Evolutionary conservation across 1,139 yeast genomes (phyloP).

Genomic region (Blastobotrys serpentis): DNA sequence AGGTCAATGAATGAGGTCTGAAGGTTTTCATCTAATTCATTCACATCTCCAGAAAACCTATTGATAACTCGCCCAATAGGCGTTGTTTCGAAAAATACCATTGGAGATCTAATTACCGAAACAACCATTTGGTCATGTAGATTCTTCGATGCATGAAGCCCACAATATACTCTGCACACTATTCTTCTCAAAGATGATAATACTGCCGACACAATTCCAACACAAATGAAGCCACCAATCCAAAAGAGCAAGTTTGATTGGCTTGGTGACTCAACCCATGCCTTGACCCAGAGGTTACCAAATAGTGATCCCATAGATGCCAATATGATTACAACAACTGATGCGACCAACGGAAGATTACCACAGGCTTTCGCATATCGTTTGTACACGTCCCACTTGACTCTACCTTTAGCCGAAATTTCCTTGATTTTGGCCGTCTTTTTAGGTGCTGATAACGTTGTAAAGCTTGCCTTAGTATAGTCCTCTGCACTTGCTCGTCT

Average conservation of each 20-base stretch:
- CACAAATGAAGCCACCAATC: constrained; percentile 64
- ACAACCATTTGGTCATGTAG: constrained; percentile 79
- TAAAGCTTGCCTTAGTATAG: constrained; percentile 15
- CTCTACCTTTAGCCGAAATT: constrained; percentile 81
- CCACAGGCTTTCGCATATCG: constrained; percentile 87
- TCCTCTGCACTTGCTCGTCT: constrained; percentile 11
- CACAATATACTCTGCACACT: constrained; percentile 73
- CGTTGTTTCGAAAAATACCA: constrained; percentile 64
- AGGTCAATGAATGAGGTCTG: constrained; percentile 43
- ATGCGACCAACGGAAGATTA: constrained; percentile 56
- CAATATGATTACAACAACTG: constrained; percentile 41
- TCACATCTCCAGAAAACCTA: constrained; percentile 71
- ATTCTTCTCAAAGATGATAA: constrained; percentile 61
- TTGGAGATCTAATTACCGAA: constrained; percentile 74
- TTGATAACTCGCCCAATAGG: constrained; percentile 71
- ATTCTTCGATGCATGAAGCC: constrained; percentile 74
- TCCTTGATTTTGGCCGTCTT: constrained; percentile 45
- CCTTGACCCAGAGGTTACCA: constrained; percentile 84
- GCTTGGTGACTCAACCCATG: constrained; percentile 83
- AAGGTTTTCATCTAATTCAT: constrained; percentile 63
- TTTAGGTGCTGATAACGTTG: constrained; percentile 21
- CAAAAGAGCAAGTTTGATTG: constrained; percentile 68
- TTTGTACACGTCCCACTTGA: constrained; percentile 76
- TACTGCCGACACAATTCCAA: constrained; percentile 64
- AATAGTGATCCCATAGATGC: constrained; percentile 52